A percentile compares a stretch with the other conserved stretches of the same genome.
These are phyloP conservation scores for Rhodamnia argentea DNA, from an alignment of 345 rosid genomes.

Conservation along the genomic window DNA sequence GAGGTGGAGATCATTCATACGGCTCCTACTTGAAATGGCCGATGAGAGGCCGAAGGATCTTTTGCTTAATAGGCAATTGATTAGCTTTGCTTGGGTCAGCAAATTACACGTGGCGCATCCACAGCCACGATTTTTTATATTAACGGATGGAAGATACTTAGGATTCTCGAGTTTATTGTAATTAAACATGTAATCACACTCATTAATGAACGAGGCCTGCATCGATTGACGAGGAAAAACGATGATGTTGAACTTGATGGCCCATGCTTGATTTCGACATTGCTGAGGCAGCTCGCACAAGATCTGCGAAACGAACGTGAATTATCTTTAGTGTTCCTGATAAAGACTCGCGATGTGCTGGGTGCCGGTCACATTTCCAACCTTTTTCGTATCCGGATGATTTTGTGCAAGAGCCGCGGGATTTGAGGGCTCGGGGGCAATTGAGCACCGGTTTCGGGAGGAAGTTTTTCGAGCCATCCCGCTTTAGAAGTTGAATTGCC, in stretches of 20 bases:
- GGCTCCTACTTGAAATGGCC: not conserved
- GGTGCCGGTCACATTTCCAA: not conserved
- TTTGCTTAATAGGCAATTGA: not conserved
- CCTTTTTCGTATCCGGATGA: not conserved
- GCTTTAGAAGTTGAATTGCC: fast-evolving
- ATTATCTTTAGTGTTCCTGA: not conserved
- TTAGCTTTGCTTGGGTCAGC: not conserved
- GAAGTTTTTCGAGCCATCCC: not conserved
- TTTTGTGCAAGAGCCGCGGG: fast-evolving
- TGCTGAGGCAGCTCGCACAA: not conserved
- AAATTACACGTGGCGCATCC: not conserved
- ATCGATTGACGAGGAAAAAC: not conserved
- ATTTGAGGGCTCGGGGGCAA: not conserved
- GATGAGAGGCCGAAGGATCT: not conserved
- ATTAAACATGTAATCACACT: not conserved
- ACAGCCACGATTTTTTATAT: not conserved
- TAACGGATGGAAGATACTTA: not conserved
- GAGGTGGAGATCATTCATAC: not conserved
- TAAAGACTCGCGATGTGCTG: not conserved
- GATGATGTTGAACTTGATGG: not conserved
- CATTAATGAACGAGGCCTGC: not conserved
- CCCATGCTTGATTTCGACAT: not conserved
- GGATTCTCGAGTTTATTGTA: not conserved
- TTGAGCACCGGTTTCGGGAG: not conserved
- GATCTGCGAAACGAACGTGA: not conserved